Conservation (phyloP, 2,329 filamentous ascomycete species). For the Zymoseptoria tritici region DNA sequence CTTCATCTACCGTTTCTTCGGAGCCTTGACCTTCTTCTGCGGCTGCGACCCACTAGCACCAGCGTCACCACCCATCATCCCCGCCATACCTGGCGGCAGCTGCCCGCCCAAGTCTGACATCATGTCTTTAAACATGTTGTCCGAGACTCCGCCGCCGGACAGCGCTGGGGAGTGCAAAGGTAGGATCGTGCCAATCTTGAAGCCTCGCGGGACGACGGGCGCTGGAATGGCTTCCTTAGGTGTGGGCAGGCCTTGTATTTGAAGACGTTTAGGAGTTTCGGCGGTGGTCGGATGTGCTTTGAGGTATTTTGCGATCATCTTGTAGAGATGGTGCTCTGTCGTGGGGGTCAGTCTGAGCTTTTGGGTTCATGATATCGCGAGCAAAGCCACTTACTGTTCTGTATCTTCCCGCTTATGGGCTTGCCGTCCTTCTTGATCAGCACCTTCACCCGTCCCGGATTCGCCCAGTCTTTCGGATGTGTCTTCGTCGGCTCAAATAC, state of each 20-base stretch:
- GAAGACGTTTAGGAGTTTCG: conserved; percentile 60
- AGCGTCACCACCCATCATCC: conserved; percentile 21
- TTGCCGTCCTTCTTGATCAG: conserved; percentile 58
- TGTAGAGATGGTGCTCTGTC: conserved; percentile 82
- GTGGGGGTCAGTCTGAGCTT: conserved; percentile 2
- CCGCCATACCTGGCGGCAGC: conserved; percentile 25
- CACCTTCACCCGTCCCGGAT: conserved; percentile 83
- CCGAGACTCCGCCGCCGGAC: conserved; percentile 85
- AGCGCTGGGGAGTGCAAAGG: conserved; percentile 84
- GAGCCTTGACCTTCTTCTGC: conserved; percentile 27
- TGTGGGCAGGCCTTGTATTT: conserved; percentile 67
- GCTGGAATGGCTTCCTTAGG: conserved; percentile 50
- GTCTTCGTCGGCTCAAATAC: conserved; percentile 86
- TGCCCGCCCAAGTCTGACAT: conserved; percentile 74
- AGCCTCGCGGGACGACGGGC: conserved; percentile 65
- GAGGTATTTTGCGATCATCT: conserved; percentile 70
- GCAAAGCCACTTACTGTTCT: conserved; percentile 50
- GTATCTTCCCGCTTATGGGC: conserved; percentile 44
- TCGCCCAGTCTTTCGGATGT: conserved; percentile 96
- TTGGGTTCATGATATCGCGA: not conserved
- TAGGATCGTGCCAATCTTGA: conserved; percentile 79
- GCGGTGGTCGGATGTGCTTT: conserved; percentile 70
- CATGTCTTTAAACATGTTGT: conserved; percentile 93
- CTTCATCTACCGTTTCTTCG: conserved; percentile 22
- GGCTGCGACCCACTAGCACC: conserved; percentile 4